phyloP scores from a whole-genome alignment of 1,139 yeast genomes.

The Blastobotrys ciferrii region DNA sequence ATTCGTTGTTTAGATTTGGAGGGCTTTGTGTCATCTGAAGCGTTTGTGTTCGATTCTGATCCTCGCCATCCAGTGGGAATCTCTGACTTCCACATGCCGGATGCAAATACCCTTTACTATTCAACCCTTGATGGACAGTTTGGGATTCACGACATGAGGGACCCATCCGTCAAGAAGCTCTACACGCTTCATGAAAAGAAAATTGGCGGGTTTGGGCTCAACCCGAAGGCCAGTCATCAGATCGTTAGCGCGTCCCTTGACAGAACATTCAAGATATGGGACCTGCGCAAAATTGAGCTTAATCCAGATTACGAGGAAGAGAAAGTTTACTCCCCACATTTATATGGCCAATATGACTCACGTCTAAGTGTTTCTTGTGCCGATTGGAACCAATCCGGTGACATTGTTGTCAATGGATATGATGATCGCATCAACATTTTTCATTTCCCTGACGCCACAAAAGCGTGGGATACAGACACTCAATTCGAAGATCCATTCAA shows the following conservation, averaged over 20 bases:
- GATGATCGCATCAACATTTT: slow-evolving; percentile 75
- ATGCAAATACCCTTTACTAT: slow-evolving; percentile 58
- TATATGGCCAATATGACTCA: slow-evolving; percentile 64
- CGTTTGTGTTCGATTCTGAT: slow-evolving; percentile 36
- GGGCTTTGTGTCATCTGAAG: slow-evolving; percentile 57
- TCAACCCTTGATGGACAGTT: slow-evolving; percentile 81
- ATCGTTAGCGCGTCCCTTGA: slow-evolving; percentile 88
- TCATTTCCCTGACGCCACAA: slow-evolving; percentile 37
- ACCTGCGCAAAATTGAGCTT: slow-evolving; percentile 53
- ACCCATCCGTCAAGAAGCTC: slow-evolving; percentile 35
- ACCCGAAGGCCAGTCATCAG: slow-evolving; percentile 58
- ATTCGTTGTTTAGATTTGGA: slow-evolving; percentile 65
- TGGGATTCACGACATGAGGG: slow-evolving; percentile 64
- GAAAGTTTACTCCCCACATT: slow-evolving; percentile 44
- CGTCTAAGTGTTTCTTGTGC: slow-evolving; percentile 80
- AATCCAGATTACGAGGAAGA: slow-evolving; percentile 42
- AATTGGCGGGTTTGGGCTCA: slow-evolving; percentile 81
- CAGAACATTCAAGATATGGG: slow-evolving; percentile 83
- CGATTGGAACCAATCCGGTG: slow-evolving; percentile 76
- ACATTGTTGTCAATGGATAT: slow-evolving; percentile 87
- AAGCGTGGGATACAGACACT: slow-evolving; percentile 22
- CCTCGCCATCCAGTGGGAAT: slow-evolving; percentile 34
- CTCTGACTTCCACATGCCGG: slow-evolving; percentile 55
- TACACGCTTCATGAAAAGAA: slow-evolving; percentile 80
- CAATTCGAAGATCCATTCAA: slow-evolving; percentile 34